phyloP scores from a whole-genome alignment of 176 grass and related monocot genomes.

The Avena insularis region DNA sequence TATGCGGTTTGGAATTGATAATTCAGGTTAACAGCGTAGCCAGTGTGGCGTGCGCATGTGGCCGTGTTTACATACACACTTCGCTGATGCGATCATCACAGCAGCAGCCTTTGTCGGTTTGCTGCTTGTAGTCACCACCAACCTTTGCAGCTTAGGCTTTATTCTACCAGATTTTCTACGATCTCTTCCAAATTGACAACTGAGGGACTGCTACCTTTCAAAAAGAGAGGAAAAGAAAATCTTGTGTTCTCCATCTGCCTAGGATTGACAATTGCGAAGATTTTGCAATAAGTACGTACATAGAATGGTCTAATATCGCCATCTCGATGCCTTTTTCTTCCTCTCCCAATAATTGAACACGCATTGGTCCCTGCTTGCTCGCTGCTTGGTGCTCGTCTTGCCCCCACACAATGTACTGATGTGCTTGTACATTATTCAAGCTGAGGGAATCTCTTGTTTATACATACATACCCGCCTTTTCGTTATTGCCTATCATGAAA shows the following conservation, averaged over 20 bases:
- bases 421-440: conserved; percentile 32
- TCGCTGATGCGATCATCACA: conserved; percentile 34
- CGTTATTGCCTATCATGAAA: conserved; percentile 35
- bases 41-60: not conserved
- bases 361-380: conserved; percentile 43
- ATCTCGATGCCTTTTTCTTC: conserved; percentile 24
- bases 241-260: not conserved
- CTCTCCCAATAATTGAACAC: conserved; percentile 44
- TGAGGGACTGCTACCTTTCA: not conserved
- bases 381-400: not conserved
- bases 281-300: not conserved
- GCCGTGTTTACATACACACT: not conserved
- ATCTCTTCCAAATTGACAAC: conserved; percentile 42
- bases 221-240: not conserved
- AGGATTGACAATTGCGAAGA: conserved; percentile 15
- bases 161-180: conserved; percentile 19
- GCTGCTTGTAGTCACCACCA: conserved; percentile 35
- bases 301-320: conserved; percentile 8
- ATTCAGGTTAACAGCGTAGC: conserved; percentile 13
- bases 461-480: not conserved
- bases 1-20: conserved; percentile 17
- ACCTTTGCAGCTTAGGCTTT: conserved; percentile 6
- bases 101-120: conserved; percentile 19
- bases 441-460: conserved; percentile 37
- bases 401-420: conserved; percentile 23